Base-by-base conservation (phyloP, 139 green algal species). In the Closterium sp. region DNA sequence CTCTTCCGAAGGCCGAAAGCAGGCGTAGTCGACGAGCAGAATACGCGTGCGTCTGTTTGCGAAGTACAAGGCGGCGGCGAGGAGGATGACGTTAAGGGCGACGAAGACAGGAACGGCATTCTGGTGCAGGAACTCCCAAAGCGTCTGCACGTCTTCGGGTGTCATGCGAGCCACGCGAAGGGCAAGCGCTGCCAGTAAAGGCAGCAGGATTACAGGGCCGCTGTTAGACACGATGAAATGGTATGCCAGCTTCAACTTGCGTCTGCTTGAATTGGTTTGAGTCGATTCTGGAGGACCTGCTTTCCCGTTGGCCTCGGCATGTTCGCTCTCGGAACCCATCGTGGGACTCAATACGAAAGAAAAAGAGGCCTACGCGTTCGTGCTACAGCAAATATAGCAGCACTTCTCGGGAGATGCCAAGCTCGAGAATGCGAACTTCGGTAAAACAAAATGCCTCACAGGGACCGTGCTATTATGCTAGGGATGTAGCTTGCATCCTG, bases 1-100 rank as follows among this genome's bases (percentile, higher is more conserved):
- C 42, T 84, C 29, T 31, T 91, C 88, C 29, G 29, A 30, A n/a
- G 89, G 89, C 11, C 30, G 32, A 85, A 90, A 92, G 70, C 96
- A 96, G 24, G 96, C 89, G 92, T 97, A 99, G 94, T 98, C 96
- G 4, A 99, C 91, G 34, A 99, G 91, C 93, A 99, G 99, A 2
- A 99, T 97, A 9, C 97, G 97, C 17, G 88, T 32, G 27, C n/a
- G 87, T 22, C 91, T 32, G 11, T 0, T 31, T 9, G 92, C n/a
- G 91, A 92, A 34, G 34, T 88, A 93, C 50, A 93, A 31, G 27
- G 91, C 27, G 28, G 88, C 90, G 87, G 17, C 90, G 70, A 93
- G 86, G 30, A 93, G 62, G 62, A 79, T 79, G 19, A 79, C 5
- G 62, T 79, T 79, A 24, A 79, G 62, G 62, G 62, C 62, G 31